Base-by-base conservation (phyloP, 176 grass and related monocot species). In the Luzula sylvatica region DNA sequence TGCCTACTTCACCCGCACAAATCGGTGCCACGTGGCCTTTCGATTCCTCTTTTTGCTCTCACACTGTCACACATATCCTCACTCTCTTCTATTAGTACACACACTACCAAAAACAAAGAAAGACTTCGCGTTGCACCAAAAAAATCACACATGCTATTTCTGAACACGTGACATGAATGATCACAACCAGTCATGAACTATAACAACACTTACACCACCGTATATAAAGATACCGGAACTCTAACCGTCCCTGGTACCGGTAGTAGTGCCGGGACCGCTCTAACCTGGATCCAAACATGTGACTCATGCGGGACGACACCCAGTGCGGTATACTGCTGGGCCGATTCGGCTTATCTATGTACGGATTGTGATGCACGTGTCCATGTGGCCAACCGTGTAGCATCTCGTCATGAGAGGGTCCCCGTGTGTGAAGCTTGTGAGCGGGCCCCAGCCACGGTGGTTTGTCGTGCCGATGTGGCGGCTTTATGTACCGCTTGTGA, bases 331-430 rank as follows among this genome's bases (percentile, higher is more conserved):
- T 88, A 95, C 51, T 88, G 83, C 80, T 69, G 12, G 2, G 83
- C 89, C 7, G 83, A 95, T 53, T 63, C 56, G 0, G 83, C 80
- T 0, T 87, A 78, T 71, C 83, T 95, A 19, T 95, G 83, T 13
- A 68, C 59, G 1, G 52, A 58, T 2, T 95, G 88, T 24, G 79
- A 95, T 78, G 28, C 61, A 16, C 50, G 52, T 30, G 73, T 88
- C 69, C 89, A 95, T 3, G 2, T 26, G 1, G 61, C 82, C 3
- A 94, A 87, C 65, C 69, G 48, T 15, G 75, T 83, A 58, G 88
- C 75, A 4, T 77, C 82, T 2, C 75, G 83, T 53, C 79, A 94
- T 26, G 72, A 87, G 55, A 65, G 80, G 3, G 89, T 88, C 58
- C 61, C 38, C 12, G 73, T 88, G 50, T 87, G 83, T 24, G 66